Base-by-base conservation (phyloP, 164 flowering plant genomes). In the Tetracentron sinense region DNA sequence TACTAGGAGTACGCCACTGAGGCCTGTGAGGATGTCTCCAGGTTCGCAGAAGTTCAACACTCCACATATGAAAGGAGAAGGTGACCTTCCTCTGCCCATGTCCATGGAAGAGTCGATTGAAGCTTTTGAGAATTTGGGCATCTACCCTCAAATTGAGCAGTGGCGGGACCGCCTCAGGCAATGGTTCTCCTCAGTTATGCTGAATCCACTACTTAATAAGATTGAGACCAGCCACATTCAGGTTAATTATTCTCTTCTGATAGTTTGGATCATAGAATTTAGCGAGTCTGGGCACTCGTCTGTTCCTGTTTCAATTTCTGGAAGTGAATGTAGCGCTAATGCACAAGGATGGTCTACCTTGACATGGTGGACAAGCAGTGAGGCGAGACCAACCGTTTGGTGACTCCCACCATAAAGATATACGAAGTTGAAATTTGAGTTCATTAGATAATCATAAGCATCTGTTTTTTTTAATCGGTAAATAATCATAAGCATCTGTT, bases 21-120 rank as follows among this genome's bases (percentile, higher is more conserved):
- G 96, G 82, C 90, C 94, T 21, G 96, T 93, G 65, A 80, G 96
- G 75, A 89, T 87, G 92, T 93, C 98, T 51, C 98, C 98, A 50
- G 81, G 85, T 56, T 85, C 97, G 21, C 94, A 93, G 72, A 93
- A 93, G 78, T 87, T 82, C 69, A 81, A 47, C 28, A 89, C 98
- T 49, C 92, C 98, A 22, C 97, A 97, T 0, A 90, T 87, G 77
- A 90, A 90, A 73, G 96, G 90, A 67, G 98, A 93, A 62, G 90
- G 83, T 53, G 97, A 90, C 10, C 74, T 89, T 61, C 96, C 98
- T 66, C 68, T 79, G 19, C 86, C 98, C 19, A 90, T 93, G 98
- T 85, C 97, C 23, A 74, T 93, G 79, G 97, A 90, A 77, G 95
- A 90, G 68, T 62, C 84, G 29, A 78, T 87, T 69, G 88, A 80